Percentiles rank a stretch among this genome's conserved stretches.
Evolutionary conservation across 2,329 filamentous ascomycete genomes (phyloP).

Genomic region (Verticillium longisporum): DNA sequence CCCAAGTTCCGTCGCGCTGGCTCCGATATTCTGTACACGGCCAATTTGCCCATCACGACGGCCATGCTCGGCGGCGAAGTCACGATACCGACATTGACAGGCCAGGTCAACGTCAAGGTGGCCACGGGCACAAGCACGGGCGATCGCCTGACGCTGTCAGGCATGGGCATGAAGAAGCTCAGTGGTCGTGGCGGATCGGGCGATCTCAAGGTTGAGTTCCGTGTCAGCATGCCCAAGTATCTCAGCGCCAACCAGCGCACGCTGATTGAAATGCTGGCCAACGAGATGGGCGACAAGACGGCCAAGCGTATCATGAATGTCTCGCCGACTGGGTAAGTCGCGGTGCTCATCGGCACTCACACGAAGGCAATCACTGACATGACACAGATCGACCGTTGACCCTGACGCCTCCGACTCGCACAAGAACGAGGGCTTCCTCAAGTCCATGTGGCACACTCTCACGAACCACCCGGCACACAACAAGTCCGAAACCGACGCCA

Average conservation of each 20-base stretch:
- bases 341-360: background rate
- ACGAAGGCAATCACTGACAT: slow-evolving; percentile 2
- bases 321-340: slow-evolving; percentile 40
- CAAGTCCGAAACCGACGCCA: slow-evolving; percentile 21
- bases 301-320: slow-evolving; percentile 92
- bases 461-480: slow-evolving; percentile 65
- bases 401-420: slow-evolving; percentile 41
- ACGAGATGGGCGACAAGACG: slow-evolving; percentile 89
- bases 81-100: slow-evolving; percentile 81
- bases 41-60: slow-evolving; percentile 84
- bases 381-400: slow-evolving; percentile 6
- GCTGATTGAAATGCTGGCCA: slow-evolving; percentile 89
- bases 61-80: slow-evolving; percentile 89
- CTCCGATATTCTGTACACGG: slow-evolving; percentile 88
- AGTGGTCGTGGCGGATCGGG: slow-evolving; percentile 62
- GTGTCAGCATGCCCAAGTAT: slow-evolving; percentile 92
- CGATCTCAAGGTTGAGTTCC: slow-evolving; percentile 90
- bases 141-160: slow-evolving; percentile 80
- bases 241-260: slow-evolving; percentile 85
- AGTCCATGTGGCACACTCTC: slow-evolving; percentile 86
- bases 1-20: slow-evolving; percentile 82
- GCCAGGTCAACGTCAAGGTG: slow-evolving; percentile 84
- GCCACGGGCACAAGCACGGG: slow-evolving; percentile 87
- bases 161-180: slow-evolving; percentile 92
- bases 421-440: slow-evolving; percentile 83